Evolutionary conservation across 2,329 filamentous ascomycete species (phyloP).

Genomic region (Pyrenochaeta sp.): DNA sequence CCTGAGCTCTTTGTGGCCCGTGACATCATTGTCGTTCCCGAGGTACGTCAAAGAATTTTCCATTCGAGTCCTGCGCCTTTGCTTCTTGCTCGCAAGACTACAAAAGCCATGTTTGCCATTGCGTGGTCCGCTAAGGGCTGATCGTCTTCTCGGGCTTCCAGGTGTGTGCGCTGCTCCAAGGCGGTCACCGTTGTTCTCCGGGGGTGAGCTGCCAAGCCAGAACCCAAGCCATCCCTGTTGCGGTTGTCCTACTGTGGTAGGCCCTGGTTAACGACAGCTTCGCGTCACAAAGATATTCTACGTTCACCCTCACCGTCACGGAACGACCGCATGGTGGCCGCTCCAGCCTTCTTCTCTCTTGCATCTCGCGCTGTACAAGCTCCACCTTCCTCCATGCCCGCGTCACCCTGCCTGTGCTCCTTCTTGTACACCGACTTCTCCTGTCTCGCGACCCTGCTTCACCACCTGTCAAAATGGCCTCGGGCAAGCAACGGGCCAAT

Average conservation of each 20-base stretch:
- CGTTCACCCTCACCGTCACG: conserved; percentile 33
- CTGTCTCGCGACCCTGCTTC: conserved; percentile 40
- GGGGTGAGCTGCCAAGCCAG: not conserved
- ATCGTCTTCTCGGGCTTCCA: not conserved
- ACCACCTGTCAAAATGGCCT: conserved; percentile 41
- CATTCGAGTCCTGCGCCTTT: conserved; percentile 2
- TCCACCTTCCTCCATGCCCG: conserved; percentile 35
- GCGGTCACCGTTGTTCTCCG: conserved; percentile 5
- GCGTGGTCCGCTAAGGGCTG: conserved; percentile 1
- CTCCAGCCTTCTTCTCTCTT: conserved; percentile 18
- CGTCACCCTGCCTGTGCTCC: conserved; percentile 35
- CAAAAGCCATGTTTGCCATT: not conserved
- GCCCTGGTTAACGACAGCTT: conserved; percentile 27
- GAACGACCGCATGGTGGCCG: conserved; percentile 34
- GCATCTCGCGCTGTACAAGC: conserved; percentile 12
- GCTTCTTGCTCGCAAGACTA: conserved; percentile 2
- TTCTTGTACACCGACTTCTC: conserved; percentile 40
- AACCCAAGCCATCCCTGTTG: conserved; percentile 4
- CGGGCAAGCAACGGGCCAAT: conserved; percentile 40
- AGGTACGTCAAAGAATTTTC: conserved; percentile 32
- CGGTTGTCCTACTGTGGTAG: conserved; percentile 15
- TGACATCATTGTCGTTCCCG: conserved; percentile 40
- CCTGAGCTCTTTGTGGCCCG: conserved; percentile 3
- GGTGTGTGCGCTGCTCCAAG: conserved; percentile 4
- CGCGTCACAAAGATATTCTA: conserved; percentile 42